Evolutionary conservation across 108 stramenopile species (phyloP).

Genomic region (Nitzschia palea): DNA sequence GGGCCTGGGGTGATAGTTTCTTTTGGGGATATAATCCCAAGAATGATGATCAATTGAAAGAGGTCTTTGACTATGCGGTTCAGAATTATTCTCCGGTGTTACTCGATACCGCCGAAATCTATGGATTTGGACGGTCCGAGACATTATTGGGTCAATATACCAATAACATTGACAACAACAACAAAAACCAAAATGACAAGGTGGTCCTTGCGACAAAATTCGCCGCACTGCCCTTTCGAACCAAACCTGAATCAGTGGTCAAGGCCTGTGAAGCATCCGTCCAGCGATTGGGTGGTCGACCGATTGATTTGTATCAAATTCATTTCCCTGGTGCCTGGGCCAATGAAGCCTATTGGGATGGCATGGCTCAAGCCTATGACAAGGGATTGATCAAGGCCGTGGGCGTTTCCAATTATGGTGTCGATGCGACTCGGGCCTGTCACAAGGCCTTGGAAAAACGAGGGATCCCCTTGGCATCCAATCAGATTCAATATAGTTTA

Average conservation of each 20-base stretch:
- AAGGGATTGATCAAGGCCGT: conserved; percentile 64
- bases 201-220: conserved; percentile 81
- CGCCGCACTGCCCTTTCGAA: conserved; percentile 78
- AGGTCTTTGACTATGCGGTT: conserved; percentile 68
- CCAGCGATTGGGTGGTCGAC: conserved; percentile 55
- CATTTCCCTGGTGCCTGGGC: conserved; percentile 73
- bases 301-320: conserved; percentile 87
- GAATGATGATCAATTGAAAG: conserved; percentile 57
- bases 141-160: conserved; percentile 59
- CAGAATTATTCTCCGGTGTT: conserved; percentile 30
- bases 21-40: conserved; percentile 84
- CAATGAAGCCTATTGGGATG: conserved; percentile 83
- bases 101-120: conserved; percentile 87
- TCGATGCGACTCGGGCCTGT: conserved; percentile 62
- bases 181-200: conserved; percentile 22
- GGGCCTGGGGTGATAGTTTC: conserved; percentile 85
- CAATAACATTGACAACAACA: conserved; percentile 15
- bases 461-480: conserved; percentile 58
- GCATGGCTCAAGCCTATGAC: conserved; percentile 63
- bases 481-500: conserved; percentile 71
- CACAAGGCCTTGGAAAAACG: conserved; percentile 57
- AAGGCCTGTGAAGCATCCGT: conserved; percentile 73
- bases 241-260: conserved; percentile 58
- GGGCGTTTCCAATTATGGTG: conserved; percentile 75
- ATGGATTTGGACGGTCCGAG: conserved; percentile 80